Conservation (phyloP, 257 asterid genomes). For the Sherardia arvensis region DNA sequence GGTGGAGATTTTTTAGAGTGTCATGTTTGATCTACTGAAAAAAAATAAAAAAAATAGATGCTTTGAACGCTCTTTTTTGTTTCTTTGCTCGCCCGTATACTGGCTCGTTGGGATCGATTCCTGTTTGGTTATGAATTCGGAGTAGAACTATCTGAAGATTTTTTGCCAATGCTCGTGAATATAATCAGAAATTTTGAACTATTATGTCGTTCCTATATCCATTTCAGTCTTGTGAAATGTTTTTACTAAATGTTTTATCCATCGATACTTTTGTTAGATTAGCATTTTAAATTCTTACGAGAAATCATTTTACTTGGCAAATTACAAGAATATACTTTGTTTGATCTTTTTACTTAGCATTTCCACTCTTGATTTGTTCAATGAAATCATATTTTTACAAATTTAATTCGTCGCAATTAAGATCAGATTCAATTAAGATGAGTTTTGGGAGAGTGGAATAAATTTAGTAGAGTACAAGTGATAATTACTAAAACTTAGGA, state of each 20-base stretch:
- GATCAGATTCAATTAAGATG: no score
- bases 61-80: not conserved
- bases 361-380: no score
- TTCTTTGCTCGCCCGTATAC: not conserved
- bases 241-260: not conserved
- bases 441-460: not conserved
- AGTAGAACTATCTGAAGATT: not conserved
- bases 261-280: no score
- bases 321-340: no score
- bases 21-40: slow-evolving; percentile 16
- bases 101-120: slow-evolving; percentile 1
- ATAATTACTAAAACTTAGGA: not conserved
- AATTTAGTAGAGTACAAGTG: no score
- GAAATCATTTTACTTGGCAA: no score
- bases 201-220: not conserved
- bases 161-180: not conserved
- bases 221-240: no score
- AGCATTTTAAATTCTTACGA: no score
- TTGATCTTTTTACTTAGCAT: no score
- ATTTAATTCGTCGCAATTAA: no score
- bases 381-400: no score
- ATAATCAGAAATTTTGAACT: not conserved
- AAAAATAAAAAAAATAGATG: slow-evolving; percentile 14
- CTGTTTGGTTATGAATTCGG: not conserved
- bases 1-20: slow-evolving; percentile 36